Percentiles rank a stretch among this genome's conserved stretches.
Conservation (phyloP, 306 rosid genomes). For the Glycine tomentella region DNA sequence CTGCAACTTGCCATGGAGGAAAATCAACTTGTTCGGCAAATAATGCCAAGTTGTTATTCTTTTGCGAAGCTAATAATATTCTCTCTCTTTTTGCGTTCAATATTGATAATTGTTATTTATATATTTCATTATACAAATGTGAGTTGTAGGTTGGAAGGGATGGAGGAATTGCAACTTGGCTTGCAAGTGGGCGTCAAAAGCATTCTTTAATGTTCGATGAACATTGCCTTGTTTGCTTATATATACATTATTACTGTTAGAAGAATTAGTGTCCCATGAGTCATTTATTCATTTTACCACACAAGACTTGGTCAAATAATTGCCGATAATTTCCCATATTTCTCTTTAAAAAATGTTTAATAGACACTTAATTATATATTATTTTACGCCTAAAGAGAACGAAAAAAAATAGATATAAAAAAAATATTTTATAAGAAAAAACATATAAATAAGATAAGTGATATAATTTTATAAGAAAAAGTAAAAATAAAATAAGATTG, state of each 20-base stretch:
- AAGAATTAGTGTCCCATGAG: constrained; percentile 18
- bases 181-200: constrained; percentile 64
- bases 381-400: too few species aligned
- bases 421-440: too few species aligned
- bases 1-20: constrained; percentile 52
- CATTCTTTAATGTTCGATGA: constrained; percentile 38
- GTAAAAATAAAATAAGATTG: too few species aligned
- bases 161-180: constrained; percentile 58
- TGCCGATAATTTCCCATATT: too few species aligned
- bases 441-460: too few species aligned
- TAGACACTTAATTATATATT: too few species aligned
- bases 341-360: too few species aligned
- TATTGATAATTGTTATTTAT: neutral
- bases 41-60: constrained; percentile 58
- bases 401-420: too few species aligned
- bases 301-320: constrained; percentile 7
- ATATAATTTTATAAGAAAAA: too few species aligned
- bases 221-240: constrained; percentile 23
- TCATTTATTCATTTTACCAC: constrained; percentile 43
- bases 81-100: constrained; percentile 2
- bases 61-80: constrained; percentile 22
- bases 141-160: constrained; percentile 43
- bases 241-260: neutral
- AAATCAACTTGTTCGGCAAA: constrained; percentile 55
- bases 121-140: constrained; percentile 27